Base-by-base conservation (phyloP, 768 basidiomycete genomes). In the Kwoniella sp. region DNA sequence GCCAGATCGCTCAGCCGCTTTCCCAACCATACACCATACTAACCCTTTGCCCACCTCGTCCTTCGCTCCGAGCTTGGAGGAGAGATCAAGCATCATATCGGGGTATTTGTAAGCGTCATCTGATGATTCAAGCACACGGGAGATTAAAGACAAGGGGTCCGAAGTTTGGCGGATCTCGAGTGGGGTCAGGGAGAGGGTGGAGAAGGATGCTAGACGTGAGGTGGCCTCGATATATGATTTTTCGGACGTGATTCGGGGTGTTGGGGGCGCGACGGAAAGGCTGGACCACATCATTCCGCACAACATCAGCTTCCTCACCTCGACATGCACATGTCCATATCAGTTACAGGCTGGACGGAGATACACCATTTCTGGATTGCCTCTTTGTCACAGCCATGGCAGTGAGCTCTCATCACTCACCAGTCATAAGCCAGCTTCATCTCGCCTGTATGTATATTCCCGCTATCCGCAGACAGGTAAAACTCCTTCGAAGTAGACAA, bases 351-450 rank as follows among this genome's bases (percentile, higher is more conserved):
- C n/a, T n/a, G 27, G 3, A 51, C 26, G 10, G 25, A 33, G 33
- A 33, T 33, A 26, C n/a, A 12, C 19, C 36, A 49, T 26, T 25
- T 25, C n/a, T 13, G 55, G 25, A 10, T 27, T 10, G n/a, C n/a
- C n/a, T n/a, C n/a, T n/a, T n/a, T n/a, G n/a, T n/a, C n/a, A n/a
- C n/a, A n/a, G n/a, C n/a, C n/a, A n/a, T n/a, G n/a, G n/a, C n/a
- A n/a, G n/a, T n/a, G n/a, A n/a, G n/a, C n/a, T n/a, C n/a, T n/a
- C n/a, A n/a, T n/a, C 1, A 68, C 83, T 65, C 78, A 96, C 95
- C 96, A 98, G 61, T 95, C 91, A 79, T 94, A 94, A 1, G 96
- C 96, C 53, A 92, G 83, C 78, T 92, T 95, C 94, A 99, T 97
- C 55, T 95, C 92, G 3, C 95, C 94, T 37, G 85, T 84, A 69